Evolutionary conservation across 2,329 filamentous ascomycete species (phyloP).

Genomic region (Ilyonectria sp.): DNA sequence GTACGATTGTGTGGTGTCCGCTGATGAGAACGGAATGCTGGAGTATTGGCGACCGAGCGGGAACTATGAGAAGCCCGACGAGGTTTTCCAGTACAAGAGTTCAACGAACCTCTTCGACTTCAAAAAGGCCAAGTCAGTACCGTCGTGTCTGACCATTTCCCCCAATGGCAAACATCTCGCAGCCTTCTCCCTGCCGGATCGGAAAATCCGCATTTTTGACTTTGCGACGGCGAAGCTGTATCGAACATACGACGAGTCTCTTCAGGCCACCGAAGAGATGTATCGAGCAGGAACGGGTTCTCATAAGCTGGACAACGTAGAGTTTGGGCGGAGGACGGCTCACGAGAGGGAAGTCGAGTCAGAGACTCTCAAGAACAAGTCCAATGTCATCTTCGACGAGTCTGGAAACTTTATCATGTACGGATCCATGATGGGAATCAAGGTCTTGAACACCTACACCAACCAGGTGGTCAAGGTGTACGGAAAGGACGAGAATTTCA

Average conservation of each 20-base stretch:
- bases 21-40: slow-evolving; percentile 91
- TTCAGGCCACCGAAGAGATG: slow-evolving; percentile 92
- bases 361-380: slow-evolving; percentile 75
- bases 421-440: slow-evolving; percentile 91
- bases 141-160: slow-evolving; percentile 86
- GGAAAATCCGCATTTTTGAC: slow-evolving; percentile 94
- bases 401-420: slow-evolving; percentile 96
- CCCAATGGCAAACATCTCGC: slow-evolving; percentile 89
- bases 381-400: slow-evolving; percentile 95
- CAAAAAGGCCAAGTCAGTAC: slow-evolving; percentile 92
- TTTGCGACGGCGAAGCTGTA: slow-evolving; percentile 91
- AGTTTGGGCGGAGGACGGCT: slow-evolving; percentile 90
- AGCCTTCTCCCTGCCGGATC: slow-evolving; percentile 91
- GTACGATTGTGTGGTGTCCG: slow-evolving; percentile 92
- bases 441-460: slow-evolving; percentile 95
- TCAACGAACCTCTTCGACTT: slow-evolving; percentile 96
- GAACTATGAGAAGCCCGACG: slow-evolving; percentile 90
- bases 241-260: slow-evolving; percentile 94
- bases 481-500: slow-evolving; percentile 89
- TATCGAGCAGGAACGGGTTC: slow-evolving; percentile 91
- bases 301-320: slow-evolving; percentile 87
- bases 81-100: slow-evolving; percentile 93
- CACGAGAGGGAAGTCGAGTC: slow-evolving; percentile 90
- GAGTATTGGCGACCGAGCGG: slow-evolving; percentile 94
- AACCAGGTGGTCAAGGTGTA: slow-evolving; percentile 94